Evolutionary conservation across 768 basidiomycete species (phyloP).

Genomic region (Hygrocybe punicea): DNA sequence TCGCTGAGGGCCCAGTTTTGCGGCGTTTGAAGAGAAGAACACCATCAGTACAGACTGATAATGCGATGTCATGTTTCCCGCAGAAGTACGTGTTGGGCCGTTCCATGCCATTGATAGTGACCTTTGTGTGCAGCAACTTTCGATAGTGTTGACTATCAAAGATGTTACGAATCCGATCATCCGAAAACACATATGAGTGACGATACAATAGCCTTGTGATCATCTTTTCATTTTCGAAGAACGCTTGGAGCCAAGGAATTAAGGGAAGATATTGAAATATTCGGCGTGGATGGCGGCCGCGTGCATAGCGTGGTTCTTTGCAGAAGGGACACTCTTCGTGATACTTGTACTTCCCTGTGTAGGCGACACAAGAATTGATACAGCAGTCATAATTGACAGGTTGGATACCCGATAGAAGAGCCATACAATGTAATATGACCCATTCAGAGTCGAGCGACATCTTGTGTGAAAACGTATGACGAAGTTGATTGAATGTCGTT

Average conservation of each 20-base stretch:
- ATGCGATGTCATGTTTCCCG: constrained; percentile 32
- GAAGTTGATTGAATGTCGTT: constrained; percentile 23
- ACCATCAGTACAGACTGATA: constrained; percentile 40
- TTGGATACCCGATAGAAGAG: constrained; percentile 28
- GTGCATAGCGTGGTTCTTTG: constrained; percentile 14
- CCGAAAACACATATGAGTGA: constrained; percentile 3
- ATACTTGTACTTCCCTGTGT: constrained; percentile 19
- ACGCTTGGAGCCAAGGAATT: constrained; percentile 27
- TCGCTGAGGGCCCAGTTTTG: constrained; percentile 22
- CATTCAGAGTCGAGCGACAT: constrained; percentile 25
- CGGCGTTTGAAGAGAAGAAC: constrained; percentile 32
- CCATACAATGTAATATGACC: constrained; percentile 20
- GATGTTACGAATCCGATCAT: constrained; percentile 28
- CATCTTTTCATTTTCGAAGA: constrained; percentile 11
- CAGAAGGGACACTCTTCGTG: constrained; percentile 21
- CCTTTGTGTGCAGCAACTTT: constrained; percentile 16
- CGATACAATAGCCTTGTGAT: constrained; percentile 15
- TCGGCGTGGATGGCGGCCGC: constrained; percentile 10
- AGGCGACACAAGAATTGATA: constrained; percentile 31
- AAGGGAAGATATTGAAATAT: constrained; percentile 28
- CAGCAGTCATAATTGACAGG: constrained; percentile 34
- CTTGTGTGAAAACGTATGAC: constrained; percentile 22
- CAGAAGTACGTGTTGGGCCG: constrained; percentile 31
- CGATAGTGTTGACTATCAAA: constrained; percentile 34
- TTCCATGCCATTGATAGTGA: constrained; percentile 24